Evolutionary conservation across 371 early-diverging fungal genomes (phyloP).

Genomic region (Zychaea mexicana): DNA sequence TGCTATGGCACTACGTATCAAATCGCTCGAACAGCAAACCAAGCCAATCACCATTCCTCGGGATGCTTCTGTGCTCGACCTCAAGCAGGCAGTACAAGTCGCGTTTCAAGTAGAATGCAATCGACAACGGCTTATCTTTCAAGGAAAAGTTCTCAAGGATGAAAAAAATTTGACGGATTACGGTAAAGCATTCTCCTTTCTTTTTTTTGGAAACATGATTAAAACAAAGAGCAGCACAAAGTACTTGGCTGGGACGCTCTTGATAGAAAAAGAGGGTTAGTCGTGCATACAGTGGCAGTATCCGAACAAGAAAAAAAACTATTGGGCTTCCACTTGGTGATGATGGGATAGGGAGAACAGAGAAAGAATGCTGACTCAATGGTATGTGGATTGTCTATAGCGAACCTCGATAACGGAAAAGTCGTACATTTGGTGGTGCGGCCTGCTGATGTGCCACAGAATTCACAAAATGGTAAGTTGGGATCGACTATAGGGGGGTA

Average conservation of each 20-base stretch:
- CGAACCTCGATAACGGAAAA: constrained; percentile 60
- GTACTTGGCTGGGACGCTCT: neutral
- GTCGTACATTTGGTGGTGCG: constrained; percentile 65
- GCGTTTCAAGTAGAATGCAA: constrained; percentile 54
- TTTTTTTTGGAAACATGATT: too few species aligned
- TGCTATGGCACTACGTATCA: constrained; percentile 52
- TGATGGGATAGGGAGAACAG: too few species aligned
- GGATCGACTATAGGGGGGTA: neutral
- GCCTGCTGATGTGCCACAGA: constrained; percentile 55
- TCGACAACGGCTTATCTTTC: constrained; percentile 64
- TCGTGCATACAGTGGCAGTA: too few species aligned
- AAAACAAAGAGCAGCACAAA: too few species aligned
- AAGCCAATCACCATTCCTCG: constrained; percentile 54
- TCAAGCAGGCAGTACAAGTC: constrained; percentile 55
- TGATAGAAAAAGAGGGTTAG: too few species aligned
- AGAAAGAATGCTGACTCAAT: neutral
- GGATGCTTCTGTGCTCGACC: constrained; percentile 53
- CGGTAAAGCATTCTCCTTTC: constrained; percentile 32
- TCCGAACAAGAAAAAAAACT: too few species aligned
- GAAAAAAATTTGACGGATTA: constrained; percentile 57
- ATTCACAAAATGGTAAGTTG: constrained; percentile 52
- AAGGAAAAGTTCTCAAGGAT: constrained; percentile 61
- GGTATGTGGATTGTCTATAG: constrained; percentile 11
- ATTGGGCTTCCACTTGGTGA: too few species aligned
- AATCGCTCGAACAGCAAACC: constrained; percentile 57